Percentiles rank a stretch among this genome's conserved stretches.
phyloP scores from a whole-genome alignment of 257 asterid species.

The Vinca minor region DNA sequence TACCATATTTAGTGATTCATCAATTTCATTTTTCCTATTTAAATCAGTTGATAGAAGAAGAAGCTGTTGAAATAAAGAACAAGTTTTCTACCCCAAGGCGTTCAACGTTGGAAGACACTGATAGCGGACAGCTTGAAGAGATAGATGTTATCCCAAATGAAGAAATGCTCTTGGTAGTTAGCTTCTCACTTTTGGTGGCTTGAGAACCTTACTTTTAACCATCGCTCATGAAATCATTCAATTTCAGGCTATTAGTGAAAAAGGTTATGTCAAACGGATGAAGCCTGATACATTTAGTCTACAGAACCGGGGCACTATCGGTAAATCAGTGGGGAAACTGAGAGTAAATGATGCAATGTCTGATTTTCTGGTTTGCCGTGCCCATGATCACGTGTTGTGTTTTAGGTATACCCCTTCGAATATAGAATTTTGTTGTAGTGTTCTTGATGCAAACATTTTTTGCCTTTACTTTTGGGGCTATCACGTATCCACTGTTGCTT shows the following conservation, averaged over 20 bases:
- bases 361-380: conserved; percentile 86
- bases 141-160: conserved; percentile 90
- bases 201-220: background rate
- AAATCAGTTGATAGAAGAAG: conserved; percentile 67
- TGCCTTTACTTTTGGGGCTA: background rate
- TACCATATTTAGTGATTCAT: background rate
- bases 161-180: conserved; percentile 79
- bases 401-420: conserved; percentile 59
- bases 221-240: background rate
- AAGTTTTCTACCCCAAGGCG: conserved; percentile 82
- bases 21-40: background rate
- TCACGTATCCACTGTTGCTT: background rate
- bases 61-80: conserved; percentile 81
- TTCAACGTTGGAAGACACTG: conserved; percentile 81
- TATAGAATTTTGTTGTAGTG: background rate
- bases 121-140: conserved; percentile 72
- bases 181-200: conserved; percentile 13
- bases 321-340: conserved; percentile 93
- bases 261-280: conserved; percentile 96
- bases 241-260: conserved; percentile 88
- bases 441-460: background rate
- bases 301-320: conserved; percentile 90
- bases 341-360: conserved; percentile 90
- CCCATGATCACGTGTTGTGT: conserved; percentile 86
- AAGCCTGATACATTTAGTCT: conserved; percentile 88